Evolutionary conservation across 164 flowering plant genomes (phyloP).

Genomic region (Tinospora cordifolia): DNA sequence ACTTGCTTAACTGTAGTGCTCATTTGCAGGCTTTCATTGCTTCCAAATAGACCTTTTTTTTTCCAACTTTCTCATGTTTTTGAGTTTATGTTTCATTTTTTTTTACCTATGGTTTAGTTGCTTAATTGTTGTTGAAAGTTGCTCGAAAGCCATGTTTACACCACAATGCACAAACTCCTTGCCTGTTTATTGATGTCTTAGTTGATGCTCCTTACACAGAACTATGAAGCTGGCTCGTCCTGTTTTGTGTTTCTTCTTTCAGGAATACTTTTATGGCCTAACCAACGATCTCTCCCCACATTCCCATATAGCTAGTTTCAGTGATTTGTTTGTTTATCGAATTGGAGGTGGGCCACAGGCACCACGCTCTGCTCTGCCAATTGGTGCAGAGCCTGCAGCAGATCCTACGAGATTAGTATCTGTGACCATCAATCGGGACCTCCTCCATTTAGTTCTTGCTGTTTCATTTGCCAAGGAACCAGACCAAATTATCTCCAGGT

Average conservation of each 20-base stretch:
- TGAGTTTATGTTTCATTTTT: background rate
- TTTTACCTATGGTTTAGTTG: background rate
- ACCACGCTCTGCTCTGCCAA: conserved; percentile 94
- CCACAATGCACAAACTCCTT: background rate
- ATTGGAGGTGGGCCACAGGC: conserved; percentile 98
- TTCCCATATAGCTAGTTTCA: conserved; percentile 69
- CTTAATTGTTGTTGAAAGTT: background rate
- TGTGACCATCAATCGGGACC: conserved; percentile 61
- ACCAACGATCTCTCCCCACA: conserved; percentile 83
- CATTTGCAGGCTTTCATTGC: too few species aligned
- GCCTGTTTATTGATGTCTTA: background rate
- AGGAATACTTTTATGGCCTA: conserved; percentile 94
- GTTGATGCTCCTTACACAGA: background rate
- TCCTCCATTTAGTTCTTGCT: conserved; percentile 78
- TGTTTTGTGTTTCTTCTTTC: conserved; percentile 20
- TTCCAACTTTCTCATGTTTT: background rate
- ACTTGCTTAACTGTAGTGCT: too few species aligned
- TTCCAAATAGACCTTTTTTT: too few species aligned
- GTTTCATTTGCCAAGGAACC: conserved; percentile 93
- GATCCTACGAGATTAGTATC: conserved; percentile 70
- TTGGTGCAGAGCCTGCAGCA: conserved; percentile 89
- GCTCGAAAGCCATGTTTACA: background rate
- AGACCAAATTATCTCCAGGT: conserved; percentile 83
- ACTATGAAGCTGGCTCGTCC: background rate
- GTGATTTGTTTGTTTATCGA: conserved; percentile 59